Base-by-base conservation (phyloP, 169 alveolate genomes). In the Miamiensis avidus region DNA sequence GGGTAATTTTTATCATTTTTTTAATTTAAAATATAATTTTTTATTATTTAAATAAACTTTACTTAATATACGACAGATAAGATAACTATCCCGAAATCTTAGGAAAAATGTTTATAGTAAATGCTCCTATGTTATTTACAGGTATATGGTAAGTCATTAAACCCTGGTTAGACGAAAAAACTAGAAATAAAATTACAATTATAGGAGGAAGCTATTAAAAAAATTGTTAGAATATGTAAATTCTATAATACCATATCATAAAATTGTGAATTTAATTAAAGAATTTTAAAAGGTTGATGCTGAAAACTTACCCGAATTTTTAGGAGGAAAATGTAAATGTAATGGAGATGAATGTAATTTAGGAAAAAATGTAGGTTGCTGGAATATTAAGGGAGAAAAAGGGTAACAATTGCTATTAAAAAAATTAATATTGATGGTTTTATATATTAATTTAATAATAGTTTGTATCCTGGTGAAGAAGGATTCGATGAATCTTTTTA, bases 1-100 rank as follows among this genome's bases (percentile, higher is more conserved):
- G 97, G 98, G 29, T 97, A 49, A 49, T 11, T 49, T 11, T 49
- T 49, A 11, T 49, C 4, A 11, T 49, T 49, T 49, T 11, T 49
- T 49, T 49, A 49, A 49, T 11, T 11, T 11, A 49, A 20, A 49
- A 11, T 49, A 11, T 49, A 49, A 11, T 49, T 11, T 49, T 49
- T 49, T 49, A 11, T 20, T 49, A 49, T 11, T 49, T 49, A 49
- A 49, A 49, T 49, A 11, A 11, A 49, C 20, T 11, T 49, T 49
- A 11, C 4, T 49, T 49, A 11, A 11, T 49, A 49, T 20, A 49
- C 4, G 4, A 49, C 20, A 49, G 69, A 11, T 49, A 96, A 83
- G 97, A 98, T 89, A 95, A 97, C 89, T 98, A 97, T 86, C 99
- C 99, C 20, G 99, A 97, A 87, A 89, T 95, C 28, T 91, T 98